Evolutionary conservation across 768 basidiomycete species (phyloP), one percentile per base, ranked within the genome.

Genomic region (Hericium alpestre): DNA sequence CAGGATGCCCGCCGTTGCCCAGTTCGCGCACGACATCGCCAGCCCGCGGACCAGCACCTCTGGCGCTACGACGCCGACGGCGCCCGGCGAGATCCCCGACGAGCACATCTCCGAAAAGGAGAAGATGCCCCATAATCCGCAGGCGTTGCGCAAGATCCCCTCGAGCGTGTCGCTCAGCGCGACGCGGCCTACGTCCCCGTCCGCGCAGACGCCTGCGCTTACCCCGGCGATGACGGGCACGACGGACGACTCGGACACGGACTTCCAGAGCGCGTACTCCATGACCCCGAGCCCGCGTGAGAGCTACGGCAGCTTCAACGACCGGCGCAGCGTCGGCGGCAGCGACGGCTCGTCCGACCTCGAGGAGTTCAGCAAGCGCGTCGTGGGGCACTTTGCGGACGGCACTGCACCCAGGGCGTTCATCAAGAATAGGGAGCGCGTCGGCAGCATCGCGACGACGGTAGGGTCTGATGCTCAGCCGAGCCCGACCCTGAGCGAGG

Each of bases 241-340:
- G 38, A 64, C 64, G 23, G 64, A 64, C 55, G 64, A 64, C 38
- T 65, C 64, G n/a, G 63, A 64, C 51, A 63, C 61, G 1, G 90
- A 92, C 64, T 92, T 91, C 68, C 88, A 90, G 71, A 91, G 89
- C 61, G 90, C 90, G 38, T 90, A 87, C 69, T 90, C 87, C 4
- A 71, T 46, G 43, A 46, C 12, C 43, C n/a, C 41, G 12, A 55
- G 49, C 5, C 86, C 87, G 12, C 79, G 86, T 1, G 79, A 73
- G 48, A 87, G 85, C 65, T 83, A 81, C 61, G 79, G 76, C 43
- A 80, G 79, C 64, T 75, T 77, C 50, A 67, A 72, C 20, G 61
- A 50, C 13, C 55, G 59, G 56, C 39, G n/a, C 38, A 64, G 66
- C 23, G 58, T 61, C 38, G 60, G 57, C 51, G 66, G 66, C 22